Base-by-base conservation (phyloP, 805 yeast genomes). In the Pichia gijzeniarum region DNA sequence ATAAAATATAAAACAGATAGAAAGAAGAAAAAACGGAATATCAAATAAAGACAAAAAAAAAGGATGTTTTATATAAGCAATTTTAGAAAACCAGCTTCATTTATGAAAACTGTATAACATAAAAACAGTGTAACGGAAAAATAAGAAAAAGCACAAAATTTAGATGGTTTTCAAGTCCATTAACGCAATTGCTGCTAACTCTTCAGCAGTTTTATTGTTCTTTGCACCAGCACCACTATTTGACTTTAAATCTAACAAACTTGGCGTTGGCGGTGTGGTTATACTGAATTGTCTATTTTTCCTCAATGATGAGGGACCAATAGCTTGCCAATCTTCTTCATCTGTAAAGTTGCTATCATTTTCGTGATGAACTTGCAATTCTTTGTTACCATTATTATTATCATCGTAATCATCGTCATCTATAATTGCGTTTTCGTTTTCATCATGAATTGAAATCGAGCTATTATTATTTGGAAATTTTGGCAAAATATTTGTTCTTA, bases 291-390 rank as follows among this genome's bases (percentile, higher is more conserved):
- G 53, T 36, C 53, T 53, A n/a, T 52, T 51, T 36, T 53, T 59
- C 35, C 61, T 52, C 27, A 88, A 67, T 36, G 77, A 69, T 33
- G 76, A 82, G 0, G 96, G 89, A 1, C 97, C 97, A 44, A 90
- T 82, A 0, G 88, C 68, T 50, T 81, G 85, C 99, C 99, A 91
- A 64, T 91, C 98, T 64, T 91, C 99, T 59, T 91, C 98, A 63
- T 91, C 99, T 0, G 99, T 91, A n/a, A 33, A 22, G n/a, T 27
- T 21, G 5, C 10, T 35, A 37, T 35, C 36, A 19, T 28, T 28
- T n/a, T n/a, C n/a, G n/a, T n/a, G n/a, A n/a, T n/a, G n/a, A n/a
- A n/a, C n/a, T n/a, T n/a, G 30, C 12, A 8, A 8, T 27, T 12
- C 30, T 27, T 27, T 27, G 8, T 12, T 27, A 8, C 12, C 17